Percentiles rank a stretch among this genome's conserved stretches.
Evolutionary conservation across 2,329 filamentous ascomycete species (phyloP).

Genomic region (Penicillium sp.): DNA sequence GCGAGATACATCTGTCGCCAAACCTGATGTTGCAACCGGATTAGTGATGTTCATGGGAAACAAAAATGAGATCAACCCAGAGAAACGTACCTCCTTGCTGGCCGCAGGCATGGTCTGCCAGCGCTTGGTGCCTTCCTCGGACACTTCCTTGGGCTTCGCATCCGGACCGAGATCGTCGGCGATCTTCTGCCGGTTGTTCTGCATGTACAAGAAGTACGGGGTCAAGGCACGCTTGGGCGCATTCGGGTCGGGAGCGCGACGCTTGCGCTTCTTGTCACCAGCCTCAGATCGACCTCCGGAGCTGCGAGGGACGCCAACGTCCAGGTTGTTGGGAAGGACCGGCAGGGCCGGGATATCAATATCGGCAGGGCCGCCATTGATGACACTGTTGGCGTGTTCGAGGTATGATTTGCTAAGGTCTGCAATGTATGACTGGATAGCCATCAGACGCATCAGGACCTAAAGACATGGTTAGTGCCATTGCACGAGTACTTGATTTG

Average conservation of each 20-base stretch:
- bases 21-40: constrained; percentile 30
- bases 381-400: constrained; percentile 77
- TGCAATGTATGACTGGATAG: constrained; percentile 71
- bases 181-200: constrained; percentile 77
- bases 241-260: constrained; percentile 80
- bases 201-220: constrained; percentile 92
- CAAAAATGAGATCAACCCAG: not conserved
- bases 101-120: constrained; percentile 71
- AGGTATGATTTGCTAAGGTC: constrained; percentile 78
- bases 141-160: constrained; percentile 77
- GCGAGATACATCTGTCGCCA: constrained; percentile 55
- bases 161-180: constrained; percentile 68
- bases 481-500: not conserved
- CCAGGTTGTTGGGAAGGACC: constrained; percentile 36
- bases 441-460: constrained; percentile 71
- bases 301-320: constrained; percentile 36
- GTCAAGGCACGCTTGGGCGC: constrained; percentile 91
- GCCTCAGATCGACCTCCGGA: constrained; percentile 41
- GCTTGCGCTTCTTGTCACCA: constrained; percentile 83
- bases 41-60: constrained; percentile 6
- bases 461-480: constrained; percentile 38
- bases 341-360: constrained; percentile 48
- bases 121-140: constrained; percentile 76
- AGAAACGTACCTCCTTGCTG: constrained; percentile 60
- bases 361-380: constrained; percentile 55